Evolutionary conservation across 2,329 filamentous ascomycete species (phyloP), one percentile per base, ranked within the genome.

Genomic region (Chaetomium strumarium): DNA sequence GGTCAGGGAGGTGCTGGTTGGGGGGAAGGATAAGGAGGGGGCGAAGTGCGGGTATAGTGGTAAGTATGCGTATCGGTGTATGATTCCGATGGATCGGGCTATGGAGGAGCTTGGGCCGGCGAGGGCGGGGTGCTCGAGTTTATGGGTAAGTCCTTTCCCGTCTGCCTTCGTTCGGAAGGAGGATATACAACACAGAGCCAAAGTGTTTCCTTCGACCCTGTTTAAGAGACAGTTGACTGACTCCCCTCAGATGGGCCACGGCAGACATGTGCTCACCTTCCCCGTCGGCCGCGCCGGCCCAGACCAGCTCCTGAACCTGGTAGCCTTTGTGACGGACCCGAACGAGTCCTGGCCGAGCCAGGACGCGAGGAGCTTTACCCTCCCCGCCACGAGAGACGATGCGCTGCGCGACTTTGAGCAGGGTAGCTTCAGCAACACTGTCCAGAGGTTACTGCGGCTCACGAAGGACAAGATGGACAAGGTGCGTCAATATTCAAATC

Each of bases 221-320:
- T 24, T 4, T 24, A 24, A 4, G 9, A 11, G 12, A 14, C 3
- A 34, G 11, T 14, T 37, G 4, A 31, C 5, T 19, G 30, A 56
- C 20, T 37, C 13, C 14, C 34, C 16, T 45, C 14, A 67, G 55
- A 60, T 71, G 52, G 81, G 80, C 0, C 75, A 75, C 3, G 67
- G 74, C 47, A 76, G 75, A 0, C 82, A 85, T 60, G 62, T 84
- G 0, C 67, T 85, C n/a, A 82, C 79, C 0, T 85, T 83, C 57
- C 79, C 82, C 0, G 78, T 84, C 39, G 72, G 75, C n/a, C 70
- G 75, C 11, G 39, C 17, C 14, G 40, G 45, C 3, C 17, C 29
- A 11, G 78, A 77, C 10, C 66, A 70, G 33, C 73, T 72, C 0
- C 73, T 84, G 68, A 84, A 83, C 59, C 70, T 76, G 1, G 71